phyloP scores from a whole-genome alignment of 345 rosid genomes.

The Ceriops decandra region DNA sequence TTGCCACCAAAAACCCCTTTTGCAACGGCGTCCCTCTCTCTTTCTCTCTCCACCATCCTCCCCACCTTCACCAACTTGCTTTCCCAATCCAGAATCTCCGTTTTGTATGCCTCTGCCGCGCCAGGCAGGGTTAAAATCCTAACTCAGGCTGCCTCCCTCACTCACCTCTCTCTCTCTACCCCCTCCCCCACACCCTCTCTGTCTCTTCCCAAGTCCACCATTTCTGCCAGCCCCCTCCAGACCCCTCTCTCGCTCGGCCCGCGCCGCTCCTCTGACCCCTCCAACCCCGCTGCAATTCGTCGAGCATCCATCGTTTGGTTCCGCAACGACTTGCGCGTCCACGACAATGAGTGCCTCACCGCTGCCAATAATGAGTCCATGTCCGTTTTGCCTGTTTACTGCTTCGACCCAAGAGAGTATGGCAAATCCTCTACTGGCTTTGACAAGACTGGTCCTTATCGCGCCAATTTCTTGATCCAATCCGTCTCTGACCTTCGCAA shows the following conservation, averaged over 20 bases:
- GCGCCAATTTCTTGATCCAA: constrained; percentile 79
- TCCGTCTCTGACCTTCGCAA: constrained; percentile 89
- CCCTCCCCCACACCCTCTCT: constrained; percentile 35
- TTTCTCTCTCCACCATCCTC: constrained; percentile 41
- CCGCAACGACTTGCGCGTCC: constrained; percentile 90
- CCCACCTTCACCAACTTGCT: constrained; percentile 52
- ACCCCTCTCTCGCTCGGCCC: constrained; percentile 79
- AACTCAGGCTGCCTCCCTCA: constrained; percentile 58
- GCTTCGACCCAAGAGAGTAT: constrained; percentile 94
- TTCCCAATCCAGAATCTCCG: constrained; percentile 41
- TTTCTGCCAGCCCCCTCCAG: constrained; percentile 76
- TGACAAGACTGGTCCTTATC: constrained; percentile 81
- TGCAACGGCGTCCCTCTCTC: constrained; percentile 58
- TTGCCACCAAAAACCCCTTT: constrained; percentile 34
- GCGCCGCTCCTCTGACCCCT: constrained; percentile 85
- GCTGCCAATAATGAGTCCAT: constrained; percentile 77
- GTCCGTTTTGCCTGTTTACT: constrained; percentile 87
- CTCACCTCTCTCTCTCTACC: constrained; percentile 52
- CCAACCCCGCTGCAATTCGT: constrained; percentile 73
- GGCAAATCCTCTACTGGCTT: constrained; percentile 87
- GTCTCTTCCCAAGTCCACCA: constrained; percentile 70
- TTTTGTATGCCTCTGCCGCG: constrained; percentile 40
- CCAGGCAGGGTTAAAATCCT: constrained; percentile 68
- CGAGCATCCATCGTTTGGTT: constrained; percentile 88
- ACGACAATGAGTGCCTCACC: constrained; percentile 85